phyloP scores from a whole-genome alignment of 2,329 filamentous ascomycete genomes.

The Onygenales sp. region DNA sequence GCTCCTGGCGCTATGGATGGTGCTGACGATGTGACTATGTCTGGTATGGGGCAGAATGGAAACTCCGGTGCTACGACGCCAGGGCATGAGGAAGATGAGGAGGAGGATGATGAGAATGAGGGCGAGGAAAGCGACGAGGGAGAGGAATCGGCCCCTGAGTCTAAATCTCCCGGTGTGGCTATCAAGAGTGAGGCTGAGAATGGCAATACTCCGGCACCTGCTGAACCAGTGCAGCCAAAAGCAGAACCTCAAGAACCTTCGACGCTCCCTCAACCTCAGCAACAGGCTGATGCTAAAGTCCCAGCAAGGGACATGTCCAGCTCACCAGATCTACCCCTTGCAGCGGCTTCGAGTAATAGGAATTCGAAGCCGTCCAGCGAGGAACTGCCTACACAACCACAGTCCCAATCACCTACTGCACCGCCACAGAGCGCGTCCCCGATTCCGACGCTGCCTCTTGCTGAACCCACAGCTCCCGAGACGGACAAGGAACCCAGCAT shows the following conservation, averaged over 20 bases:
- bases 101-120: constrained; percentile 39
- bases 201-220: constrained; percentile 13
- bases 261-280: constrained; percentile 3
- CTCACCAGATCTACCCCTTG: constrained; percentile 9
- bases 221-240: constrained; percentile 5
- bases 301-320: constrained; percentile 6
- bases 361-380: not conserved
- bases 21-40: constrained; percentile 24
- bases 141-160: constrained; percentile 39
- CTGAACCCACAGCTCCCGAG: not conserved
- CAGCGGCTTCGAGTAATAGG: constrained; percentile 1
- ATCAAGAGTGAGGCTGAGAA: constrained; percentile 21
- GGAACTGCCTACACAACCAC: not conserved
- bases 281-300: not conserved
- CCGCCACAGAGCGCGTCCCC: not conserved
- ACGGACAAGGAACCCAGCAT: not conserved
- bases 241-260: not conserved
- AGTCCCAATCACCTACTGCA: not conserved
- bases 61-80: constrained; percentile 15
- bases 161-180: constrained; percentile 34
- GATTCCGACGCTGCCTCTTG: not conserved
- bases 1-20: constrained; percentile 22
- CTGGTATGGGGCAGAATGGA: constrained; percentile 15
- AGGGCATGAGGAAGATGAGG: constrained; percentile 37
- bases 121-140: constrained; percentile 42